phyloP scores from a whole-genome alignment of 2,329 filamentous ascomycete genomes.

The Coniella vitis region DNA sequence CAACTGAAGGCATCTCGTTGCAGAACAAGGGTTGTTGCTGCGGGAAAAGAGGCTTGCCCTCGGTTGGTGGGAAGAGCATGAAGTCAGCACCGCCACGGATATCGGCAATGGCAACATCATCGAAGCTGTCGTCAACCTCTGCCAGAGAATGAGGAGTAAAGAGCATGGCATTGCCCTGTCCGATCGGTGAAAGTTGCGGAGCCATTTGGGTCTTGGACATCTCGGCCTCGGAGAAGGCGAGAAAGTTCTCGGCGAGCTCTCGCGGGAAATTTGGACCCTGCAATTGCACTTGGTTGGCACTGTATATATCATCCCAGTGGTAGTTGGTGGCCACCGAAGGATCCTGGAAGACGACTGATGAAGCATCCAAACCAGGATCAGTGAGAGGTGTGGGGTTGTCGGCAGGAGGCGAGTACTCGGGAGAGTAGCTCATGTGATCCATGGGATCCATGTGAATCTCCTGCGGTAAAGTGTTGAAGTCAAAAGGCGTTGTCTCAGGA shows the following conservation, averaged over 20 bases:
- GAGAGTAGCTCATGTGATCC: conserved; percentile 7
- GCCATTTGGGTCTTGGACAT: conserved; percentile 33
- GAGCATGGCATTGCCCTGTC: conserved; percentile 62
- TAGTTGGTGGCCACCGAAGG: conserved; percentile 47
- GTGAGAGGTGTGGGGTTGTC: conserved; percentile 43
- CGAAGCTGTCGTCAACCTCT: conserved; percentile 60
- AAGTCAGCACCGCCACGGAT: conserved; percentile 52
- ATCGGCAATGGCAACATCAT: conserved; percentile 39
- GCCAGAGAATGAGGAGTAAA: conserved; percentile 58
- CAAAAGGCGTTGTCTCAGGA: conserved; percentile 38
- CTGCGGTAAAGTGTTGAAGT: conserved; percentile 34
- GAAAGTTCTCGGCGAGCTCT: conserved; percentile 35
- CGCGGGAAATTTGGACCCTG: conserved; percentile 44
- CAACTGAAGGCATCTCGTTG: conserved; percentile 41
- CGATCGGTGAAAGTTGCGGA: conserved; percentile 60
- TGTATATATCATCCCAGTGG: conserved; percentile 57
- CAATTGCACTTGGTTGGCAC: conserved; percentile 29
- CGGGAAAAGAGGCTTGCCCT: conserved; percentile 36
- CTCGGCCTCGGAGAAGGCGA: conserved; percentile 30
- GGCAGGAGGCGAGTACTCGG: conserved; percentile 31
- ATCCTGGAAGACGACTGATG: conserved; percentile 54
- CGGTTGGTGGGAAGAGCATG: conserved; percentile 47
- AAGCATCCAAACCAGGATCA: conserved; percentile 32
- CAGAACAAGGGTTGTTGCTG: conserved; percentile 35
- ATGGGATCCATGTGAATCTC: conserved; percentile 27